Evolutionary conservation across 2,329 filamentous ascomycete species (phyloP), one percentile per base, ranked within the genome.

Genomic region (Ophiostoma sp.): DNA sequence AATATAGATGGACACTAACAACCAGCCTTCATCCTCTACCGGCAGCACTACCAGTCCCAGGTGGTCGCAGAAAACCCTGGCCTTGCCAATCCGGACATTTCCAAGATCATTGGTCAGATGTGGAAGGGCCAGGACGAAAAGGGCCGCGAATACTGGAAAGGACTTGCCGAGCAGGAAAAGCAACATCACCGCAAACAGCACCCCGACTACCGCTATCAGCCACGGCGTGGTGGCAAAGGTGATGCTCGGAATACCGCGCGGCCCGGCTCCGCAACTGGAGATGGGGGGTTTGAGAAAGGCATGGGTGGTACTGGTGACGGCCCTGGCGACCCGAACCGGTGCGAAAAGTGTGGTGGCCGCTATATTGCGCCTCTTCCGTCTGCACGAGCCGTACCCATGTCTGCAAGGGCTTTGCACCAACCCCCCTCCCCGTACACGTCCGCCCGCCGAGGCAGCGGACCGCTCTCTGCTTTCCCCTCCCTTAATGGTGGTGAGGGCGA

Each of bases 21-120:
- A 5, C 14, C 42, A 65, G 95, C 94, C 66, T 99, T 99, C 81
- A 99, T 99, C 73, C 84, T 99, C 74, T 99, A 97, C 81, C 92
- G 95, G 52, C 93, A 98, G 77, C 90, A 96, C 77, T 89, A 95
- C 75, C 94, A 98, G 78, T 87, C 90, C 18, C 83, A 87, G 65
- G 92, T 98, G 66, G 90, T 93, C 49, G 84, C 88, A 67, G 85
- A 91, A 73, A 86, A 97, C 75, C 94, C 93, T n/a, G 91, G 92
- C 62, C 86, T 97, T 72, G 89, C 93, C 63, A 98, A 98, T 78
- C 94, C 94, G 3, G 92, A 97, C 66, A 96, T 98, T 74, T 97
- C 94, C 72, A 97, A 97, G 79, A 96, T 98, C 74, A 96, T 98
- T 73, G 94, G 94, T 66, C 87, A 92, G 77, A 89, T 93, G 85